Base-by-base conservation (phyloP, 2,329 filamentous ascomycete genomes). In the Penicillium paneum region DNA sequence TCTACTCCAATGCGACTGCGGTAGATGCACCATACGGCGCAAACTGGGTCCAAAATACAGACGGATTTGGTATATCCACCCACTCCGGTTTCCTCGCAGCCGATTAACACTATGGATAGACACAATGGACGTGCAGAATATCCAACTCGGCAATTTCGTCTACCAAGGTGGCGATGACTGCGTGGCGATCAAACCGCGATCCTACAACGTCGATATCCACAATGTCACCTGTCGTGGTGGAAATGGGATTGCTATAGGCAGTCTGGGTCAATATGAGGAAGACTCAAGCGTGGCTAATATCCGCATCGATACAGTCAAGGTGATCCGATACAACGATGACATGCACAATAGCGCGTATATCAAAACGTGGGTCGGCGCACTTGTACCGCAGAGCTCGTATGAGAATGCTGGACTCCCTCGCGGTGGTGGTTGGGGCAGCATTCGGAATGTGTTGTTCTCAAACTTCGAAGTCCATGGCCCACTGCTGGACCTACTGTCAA, bases 91-190 rank as follows among this genome's bases (percentile, higher is more conserved):
- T 24, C 21, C 21, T 24, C 21, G 21, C 21, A 6, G 21, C 21
- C 21, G 5, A 24, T 5, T 24, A 24, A 24, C 21, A 24, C 21
- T 24, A 24, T 24, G 21, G 21, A 24, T 24, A 24, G 73, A 83
- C 58, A 83, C 81, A 0, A 82, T 83, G 80, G 81, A 83, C 58
- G 74, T 74, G 1, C 60, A 70, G 8, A 81, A 83, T 56, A 69
- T 83, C 43, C 67, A 66, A 7, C 71, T 83, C 5, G 77, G 70
- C 4, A 80, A 81, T 54, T 77, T 83, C 48, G 68, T 73, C 6
- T 83, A 81, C 60, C 79, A 82, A 69, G 81, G 81, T 10, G 80
- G 84, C 63, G 86, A 80, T 65, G 73, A 81, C 52, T 90, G 87
- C 69, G 79, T 84, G 26, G 80, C 81, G 38, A 76, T 79, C 57